phyloP scores from a whole-genome alignment of 2,329 filamentous ascomycete genomes.

The Coleophoma crateriformis region DNA sequence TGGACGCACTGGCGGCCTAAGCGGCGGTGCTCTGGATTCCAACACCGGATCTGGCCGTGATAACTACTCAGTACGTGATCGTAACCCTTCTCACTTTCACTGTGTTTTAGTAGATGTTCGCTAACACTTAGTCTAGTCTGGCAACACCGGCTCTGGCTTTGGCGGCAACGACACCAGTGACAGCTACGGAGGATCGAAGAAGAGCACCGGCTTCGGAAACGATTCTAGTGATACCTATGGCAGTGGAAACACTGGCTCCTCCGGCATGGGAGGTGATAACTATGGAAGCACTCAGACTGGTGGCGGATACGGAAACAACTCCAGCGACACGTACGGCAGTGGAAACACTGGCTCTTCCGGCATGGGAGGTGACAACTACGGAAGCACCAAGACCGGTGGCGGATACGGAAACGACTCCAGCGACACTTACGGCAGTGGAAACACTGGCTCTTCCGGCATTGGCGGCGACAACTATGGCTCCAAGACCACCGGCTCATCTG shows the following conservation, averaged over 20 bases:
- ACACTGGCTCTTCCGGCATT: conserved; percentile 12
- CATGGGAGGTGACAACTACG: conserved; percentile 14
- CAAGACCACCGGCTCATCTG: conserved; percentile 10
- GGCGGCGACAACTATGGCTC: conserved; percentile 22
- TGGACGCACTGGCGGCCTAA: conserved; percentile 24
- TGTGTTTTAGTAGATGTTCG: background rate
- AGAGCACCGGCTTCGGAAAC: conserved; percentile 10
- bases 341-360: too few relatives aligned
- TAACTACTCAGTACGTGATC: background rate
- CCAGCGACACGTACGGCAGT: background rate
- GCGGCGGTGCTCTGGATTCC: background rate
- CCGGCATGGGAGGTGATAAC: conserved; percentile 10
- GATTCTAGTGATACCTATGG: conserved; percentile 10
- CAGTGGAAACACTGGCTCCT: conserved; percentile 13
- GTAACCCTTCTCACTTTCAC: background rate
- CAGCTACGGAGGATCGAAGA: conserved; percentile 12
- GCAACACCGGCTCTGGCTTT: conserved; percentile 26
- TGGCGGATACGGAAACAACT: background rate
- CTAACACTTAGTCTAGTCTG: conserved; percentile 15
- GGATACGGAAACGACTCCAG: conserved; percentile 12
- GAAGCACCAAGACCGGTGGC: conserved; percentile 3
- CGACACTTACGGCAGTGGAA: conserved; percentile 13
- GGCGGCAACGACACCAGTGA: conserved; percentile 2
- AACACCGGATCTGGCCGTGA: background rate
- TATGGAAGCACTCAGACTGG: conserved; percentile 12